Evolutionary conservation across 1,284 basidiomycete genomes (phyloP).

Genomic region (Sporisorium reilianum): DNA sequence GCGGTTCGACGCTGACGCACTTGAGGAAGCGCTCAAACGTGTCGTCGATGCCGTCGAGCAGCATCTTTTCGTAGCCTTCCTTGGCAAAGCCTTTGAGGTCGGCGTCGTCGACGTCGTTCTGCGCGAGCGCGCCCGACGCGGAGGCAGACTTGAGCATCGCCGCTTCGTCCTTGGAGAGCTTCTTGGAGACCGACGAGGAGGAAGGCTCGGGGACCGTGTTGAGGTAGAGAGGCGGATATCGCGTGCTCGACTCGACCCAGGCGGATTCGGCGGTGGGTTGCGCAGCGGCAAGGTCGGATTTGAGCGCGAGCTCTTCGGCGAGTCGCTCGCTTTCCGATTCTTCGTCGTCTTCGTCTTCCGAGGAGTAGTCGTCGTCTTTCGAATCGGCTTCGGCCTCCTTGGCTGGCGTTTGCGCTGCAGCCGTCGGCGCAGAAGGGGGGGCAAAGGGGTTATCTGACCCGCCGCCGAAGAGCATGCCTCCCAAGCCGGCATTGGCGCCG

Average conservation of each 20-base stretch:
- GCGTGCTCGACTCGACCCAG: slow-evolving; percentile 51
- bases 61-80: slow-evolving; percentile 65
- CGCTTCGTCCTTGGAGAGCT: slow-evolving; percentile 42
- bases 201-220: slow-evolving; percentile 66
- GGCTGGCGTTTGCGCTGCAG: background rate
- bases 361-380: slow-evolving; percentile 29
- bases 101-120: slow-evolving; percentile 23
- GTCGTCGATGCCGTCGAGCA: slow-evolving; percentile 61
- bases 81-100: slow-evolving; percentile 52
- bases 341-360: slow-evolving; percentile 39
- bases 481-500: slow-evolving; percentile 24
- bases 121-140: slow-evolving; percentile 24
- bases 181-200: slow-evolving; percentile 35
- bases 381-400: slow-evolving; percentile 3
- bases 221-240: slow-evolving; percentile 60
- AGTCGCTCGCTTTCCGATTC: slow-evolving; percentile 51
- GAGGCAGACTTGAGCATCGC: slow-evolving; percentile 41
- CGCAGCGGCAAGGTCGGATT: slow-evolving; percentile 53
- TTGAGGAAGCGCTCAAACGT: slow-evolving; percentile 65
- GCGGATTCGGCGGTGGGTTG: slow-evolving; percentile 23
- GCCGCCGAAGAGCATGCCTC: slow-evolving; percentile 56
- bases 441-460: slow-evolving; percentile 51
- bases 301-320: slow-evolving; percentile 66
- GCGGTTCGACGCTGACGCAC: slow-evolving; percentile 54
- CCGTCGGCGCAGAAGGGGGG: slow-evolving; percentile 11